Evolutionary conservation across 2,329 filamentous ascomycete genomes (phyloP).

Genomic region (Exserohilum rostratum): DNA sequence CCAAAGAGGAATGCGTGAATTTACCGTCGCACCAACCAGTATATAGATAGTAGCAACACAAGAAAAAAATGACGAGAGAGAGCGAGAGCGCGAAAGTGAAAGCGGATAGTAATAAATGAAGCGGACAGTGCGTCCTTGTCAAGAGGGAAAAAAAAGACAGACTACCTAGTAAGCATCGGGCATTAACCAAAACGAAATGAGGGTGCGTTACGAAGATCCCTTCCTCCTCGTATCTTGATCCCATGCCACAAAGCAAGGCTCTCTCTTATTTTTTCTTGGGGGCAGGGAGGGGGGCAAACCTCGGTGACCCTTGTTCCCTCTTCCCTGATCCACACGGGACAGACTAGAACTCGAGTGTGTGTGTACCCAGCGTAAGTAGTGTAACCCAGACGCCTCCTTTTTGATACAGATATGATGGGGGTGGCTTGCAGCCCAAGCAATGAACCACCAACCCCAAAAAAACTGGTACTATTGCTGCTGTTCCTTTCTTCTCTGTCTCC

Average conservation of each 20-base stretch:
- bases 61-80: neutral
- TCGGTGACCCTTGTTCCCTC: neutral
- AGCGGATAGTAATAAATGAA: neutral
- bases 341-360: too few relatives aligned
- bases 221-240: neutral
- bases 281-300: neutral
- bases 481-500: too few relatives aligned
- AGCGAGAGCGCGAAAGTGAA: neutral
- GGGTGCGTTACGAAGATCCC: slow-evolving; percentile 3
- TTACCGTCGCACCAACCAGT: too few relatives aligned
- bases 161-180: slow-evolving; percentile 5
- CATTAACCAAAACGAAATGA: slow-evolving; percentile 8
- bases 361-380: too few relatives aligned
- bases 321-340: too few relatives aligned
- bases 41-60: too few relatives aligned
- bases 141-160: neutral
- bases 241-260: neutral
- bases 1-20: too few relatives aligned
- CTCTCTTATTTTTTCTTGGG: neutral
- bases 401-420: too few relatives aligned
- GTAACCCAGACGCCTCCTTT: too few relatives aligned
- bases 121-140: neutral
- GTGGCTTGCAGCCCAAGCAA: too few relatives aligned
- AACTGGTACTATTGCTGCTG: too few relatives aligned
- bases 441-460: too few relatives aligned